Conservation (phyloP, 2,329 filamentous ascomycete genomes). For the Ceratocystis eucalypticola region DNA sequence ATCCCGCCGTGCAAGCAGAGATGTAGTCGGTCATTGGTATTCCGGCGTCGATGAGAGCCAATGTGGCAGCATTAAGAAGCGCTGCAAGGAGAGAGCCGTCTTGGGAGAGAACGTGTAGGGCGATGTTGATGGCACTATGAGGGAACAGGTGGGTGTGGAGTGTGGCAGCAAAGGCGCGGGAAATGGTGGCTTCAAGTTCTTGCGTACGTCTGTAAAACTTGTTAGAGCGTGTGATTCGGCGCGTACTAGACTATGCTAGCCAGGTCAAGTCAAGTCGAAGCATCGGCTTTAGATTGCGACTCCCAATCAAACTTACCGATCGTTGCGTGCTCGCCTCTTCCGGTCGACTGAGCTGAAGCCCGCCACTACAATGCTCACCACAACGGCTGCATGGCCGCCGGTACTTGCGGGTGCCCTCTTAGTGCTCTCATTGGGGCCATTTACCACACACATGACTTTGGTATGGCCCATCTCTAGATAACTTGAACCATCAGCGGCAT, state of each 20-base stretch:
- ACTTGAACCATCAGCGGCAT: slow-evolving; percentile 80
- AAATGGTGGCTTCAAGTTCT: slow-evolving; percentile 69
- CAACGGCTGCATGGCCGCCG: slow-evolving; percentile 43
- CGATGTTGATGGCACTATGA: slow-evolving; percentile 69
- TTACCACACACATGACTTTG: slow-evolving; percentile 85
- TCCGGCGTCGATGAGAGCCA: slow-evolving; percentile 87
- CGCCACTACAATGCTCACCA: slow-evolving; percentile 71
- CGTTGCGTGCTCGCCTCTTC: slow-evolving; percentile 58
- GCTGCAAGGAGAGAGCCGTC: slow-evolving; percentile 84
- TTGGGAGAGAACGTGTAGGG: slow-evolving; percentile 74
- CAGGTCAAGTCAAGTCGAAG: too few relatives aligned
- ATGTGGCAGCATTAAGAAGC: slow-evolving; percentile 77
- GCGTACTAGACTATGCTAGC: too few relatives aligned
- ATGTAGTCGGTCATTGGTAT: slow-evolving; percentile 92
- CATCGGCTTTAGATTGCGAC: too few relatives aligned
- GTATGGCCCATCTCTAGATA: slow-evolving; percentile 97
- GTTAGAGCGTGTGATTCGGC: not conserved
- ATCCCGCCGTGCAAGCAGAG: slow-evolving; percentile 74
- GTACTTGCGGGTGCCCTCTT: slow-evolving; percentile 20
- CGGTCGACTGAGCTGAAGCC: slow-evolving; percentile 81
- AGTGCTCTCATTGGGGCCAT: slow-evolving; percentile 58
- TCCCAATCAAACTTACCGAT: slow-evolving; percentile 48
- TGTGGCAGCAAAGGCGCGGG: slow-evolving; percentile 60
- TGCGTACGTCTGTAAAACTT: slow-evolving; percentile 51
- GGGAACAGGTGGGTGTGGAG: slow-evolving; percentile 83